Evolutionary conservation across 1,284 basidiomycete species (phyloP).

Genomic region (Irpex lacteus): DNA sequence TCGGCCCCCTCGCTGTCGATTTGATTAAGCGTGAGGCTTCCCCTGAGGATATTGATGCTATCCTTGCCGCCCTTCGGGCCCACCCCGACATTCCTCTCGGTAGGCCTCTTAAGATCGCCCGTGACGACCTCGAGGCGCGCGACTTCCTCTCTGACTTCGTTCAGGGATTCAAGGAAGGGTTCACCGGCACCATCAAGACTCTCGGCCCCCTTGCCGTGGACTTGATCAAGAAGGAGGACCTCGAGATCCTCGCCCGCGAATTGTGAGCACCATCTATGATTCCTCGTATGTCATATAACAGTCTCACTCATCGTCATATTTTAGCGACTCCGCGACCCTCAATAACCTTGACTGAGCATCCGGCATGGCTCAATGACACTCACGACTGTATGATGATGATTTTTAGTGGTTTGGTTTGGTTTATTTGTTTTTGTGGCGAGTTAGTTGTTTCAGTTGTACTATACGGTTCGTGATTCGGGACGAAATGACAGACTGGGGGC

Average conservation of each 20-base stretch:
- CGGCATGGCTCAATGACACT: no score
- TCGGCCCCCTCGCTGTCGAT: neutral
- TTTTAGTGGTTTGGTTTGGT: neutral
- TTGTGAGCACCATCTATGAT: no score
- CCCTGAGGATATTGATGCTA: neutral
- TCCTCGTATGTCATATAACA: no score
- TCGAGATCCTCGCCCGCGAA: no score
- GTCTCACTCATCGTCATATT: no score
- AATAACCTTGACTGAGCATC: no score
- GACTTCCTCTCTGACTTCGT: constrained; percentile 9
- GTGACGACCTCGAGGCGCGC: constrained; percentile 1
- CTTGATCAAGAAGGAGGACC: no score
- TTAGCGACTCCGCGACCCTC: no score
- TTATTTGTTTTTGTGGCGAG: neutral
- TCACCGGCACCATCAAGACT: constrained; percentile 7
- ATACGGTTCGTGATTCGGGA: neutral
- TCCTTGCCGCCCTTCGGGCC: neutral
- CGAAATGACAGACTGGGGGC: neutral
- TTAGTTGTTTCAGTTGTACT: neutral
- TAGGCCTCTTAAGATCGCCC: neutral
- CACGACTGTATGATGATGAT: no score
- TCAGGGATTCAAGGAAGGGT: constrained; percentile 9
- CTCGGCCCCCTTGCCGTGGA: neutral
- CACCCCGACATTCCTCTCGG: neutral
- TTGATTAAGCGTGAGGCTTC: neutral